Base-by-base conservation (phyloP, 805 yeast species). In the Candida succiphila region DNA sequence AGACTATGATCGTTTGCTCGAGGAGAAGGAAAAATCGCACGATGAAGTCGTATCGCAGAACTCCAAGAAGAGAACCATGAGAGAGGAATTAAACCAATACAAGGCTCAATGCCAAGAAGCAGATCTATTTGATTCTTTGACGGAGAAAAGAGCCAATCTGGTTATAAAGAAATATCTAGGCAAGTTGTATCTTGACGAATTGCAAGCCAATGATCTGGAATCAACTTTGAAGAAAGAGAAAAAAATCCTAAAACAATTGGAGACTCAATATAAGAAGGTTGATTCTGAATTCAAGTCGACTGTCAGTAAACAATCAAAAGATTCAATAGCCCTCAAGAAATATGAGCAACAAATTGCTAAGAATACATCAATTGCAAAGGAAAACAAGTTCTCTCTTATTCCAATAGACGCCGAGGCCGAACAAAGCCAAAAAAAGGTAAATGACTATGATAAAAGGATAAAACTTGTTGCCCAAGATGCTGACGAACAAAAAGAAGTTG, bases 51-150 rank as follows among this genome's bases (percentile, higher is more conserved):
- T 78, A 3, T 63, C 72, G 9, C 71, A 82, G 3, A 74, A 80
- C 38, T 69, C 84, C 19, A 72, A 77, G 40, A 79, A 78, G 54
- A 72, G 88, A 51, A 70, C 78, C 25, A 64, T 78, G 28, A 79
- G 72, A 43, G 71, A 77, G 25, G 97, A 85, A 50, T 66, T 83
- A 31, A 80, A 71, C 50, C 88, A 78, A 45, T 85, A 85, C 46
- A 75, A 74, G 42, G 85, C 75, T 38, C 94, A 86, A 50, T 66
- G 79, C 44, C 62, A 62, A 5, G 92, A 86, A 51, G 80, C 81
- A 31, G 82, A 76, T 37, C 60, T 67, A 36, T 86, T 75, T 52
- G 79, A 78, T 42, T 51, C 58, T 23, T 76, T 72, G 46, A 48
- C 75, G 5, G 54, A 52, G 2, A 75, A 74, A 41, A 72, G 69